Base-by-base conservation (phyloP, 805 yeast genomes). In the Candida railenensis region DNA sequence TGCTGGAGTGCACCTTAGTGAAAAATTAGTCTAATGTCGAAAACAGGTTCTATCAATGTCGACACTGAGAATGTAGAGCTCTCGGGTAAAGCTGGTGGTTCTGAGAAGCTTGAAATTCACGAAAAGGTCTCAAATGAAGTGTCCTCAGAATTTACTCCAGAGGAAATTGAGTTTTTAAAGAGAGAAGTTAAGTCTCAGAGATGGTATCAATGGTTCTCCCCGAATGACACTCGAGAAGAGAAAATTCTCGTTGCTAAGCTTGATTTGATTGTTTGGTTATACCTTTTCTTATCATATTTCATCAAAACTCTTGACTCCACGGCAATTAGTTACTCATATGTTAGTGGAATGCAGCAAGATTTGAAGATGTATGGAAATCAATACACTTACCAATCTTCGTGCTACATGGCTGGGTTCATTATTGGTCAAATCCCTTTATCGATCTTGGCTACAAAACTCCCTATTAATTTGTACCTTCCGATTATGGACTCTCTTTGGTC, bases 181-280 rank as follows among this genome's bases (percentile, higher is more conserved):
- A 37, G 48, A 9, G 34, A 22, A 19, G 51, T 46, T 4, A 21
- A 44, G 3, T 51, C 49, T 49, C 64, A 52, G 40, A 56, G 52
- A 45, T 61, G 63, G 65, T 61, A 60, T 55, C 55, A 56, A 38
- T 61, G 66, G 66, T 61, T 61, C 38, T 60, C 61, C 20, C 56
- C 53, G 21, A 53, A 53, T 22, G 63, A 61, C 49, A 55, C 68
- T 15, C 53, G 59, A 2, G 59, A 53, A 8, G 68, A 66, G 52
- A 59, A 59, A 11, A 61, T 51, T 37, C 50, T 65, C 34, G 48
- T 66, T 40, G 45, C 61, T 48, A 67, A 66, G 47, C 52, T 65
- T 12, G 72, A 67, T 49, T 40, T 63, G 21, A 46, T 55, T 40
- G 46, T 64, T 49, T 53, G 60, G 5, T 46, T 59, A 30, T 63